Base-by-base conservation (phyloP, 345 rosid species). In the Alliaria petiolata region DNA sequence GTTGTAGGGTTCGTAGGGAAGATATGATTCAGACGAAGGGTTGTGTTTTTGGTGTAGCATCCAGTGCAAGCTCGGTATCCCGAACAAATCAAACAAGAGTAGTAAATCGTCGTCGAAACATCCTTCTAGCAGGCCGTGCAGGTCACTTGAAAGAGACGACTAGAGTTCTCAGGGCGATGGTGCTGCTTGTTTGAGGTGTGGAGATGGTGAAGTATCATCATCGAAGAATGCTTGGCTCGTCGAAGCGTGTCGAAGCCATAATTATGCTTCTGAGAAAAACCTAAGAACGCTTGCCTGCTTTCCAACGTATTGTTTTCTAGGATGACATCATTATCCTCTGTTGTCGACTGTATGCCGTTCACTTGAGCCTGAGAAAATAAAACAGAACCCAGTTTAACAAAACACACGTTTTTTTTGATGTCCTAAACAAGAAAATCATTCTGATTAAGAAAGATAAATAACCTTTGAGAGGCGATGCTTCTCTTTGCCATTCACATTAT, bases 191-290 rank as follows among this genome's bases (percentile, higher is more conserved):
- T 68, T 62, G 76, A 79, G 59, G 67, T 71, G 54, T 70, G 79
- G 39, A 85, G 88, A 66, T 82, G 77, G 77, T 89, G 75, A 28
- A 91, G 81, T 76, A 89, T 80, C 93, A 87, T 86, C 91, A 89
- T 89, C 2, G 91, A 83, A 19, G 97, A 86, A 78, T 85, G 67
- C 78, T 91, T 91, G 67, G 91, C 93, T 40, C 83, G 84, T 40
- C 91, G 83, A 68, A 87, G 87, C 10, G 83, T 75, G 79, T 89
- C 84, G 42, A 89, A 89, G 64, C 81, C 81, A 74, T 85, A 85
- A 57, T 80, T 65, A 65, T 87, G 74, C 46, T 65, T 63, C 69
- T 84, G 86, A 68, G 86, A 89, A 39, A 91, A 79, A 15, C 61
- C 46, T 81, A 91, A 67, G 52, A 91, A 83, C 31, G n/a, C 43